Evolutionary conservation across 106 monocot genomes (phyloP), one percentile per base, ranked within the genome.

Genomic region (Acorus gramineus): DNA sequence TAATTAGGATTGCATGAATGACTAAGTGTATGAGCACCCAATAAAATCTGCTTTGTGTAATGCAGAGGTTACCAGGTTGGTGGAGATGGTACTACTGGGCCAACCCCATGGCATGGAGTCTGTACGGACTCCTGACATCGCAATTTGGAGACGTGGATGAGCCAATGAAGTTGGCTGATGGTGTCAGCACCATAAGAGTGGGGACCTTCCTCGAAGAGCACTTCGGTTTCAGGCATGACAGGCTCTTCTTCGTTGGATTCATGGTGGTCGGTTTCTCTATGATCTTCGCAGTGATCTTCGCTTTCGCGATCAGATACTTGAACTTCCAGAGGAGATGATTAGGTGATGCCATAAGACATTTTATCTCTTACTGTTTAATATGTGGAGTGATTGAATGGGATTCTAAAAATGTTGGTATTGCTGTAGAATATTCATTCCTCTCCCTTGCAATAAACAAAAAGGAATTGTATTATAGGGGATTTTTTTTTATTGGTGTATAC

Each of bases 1-100:
- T 28, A 28, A 28, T 28, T 28, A 28, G 28, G 28, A 28, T 28
- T 28, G 28, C 28, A 28, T 28, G 28, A 28, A 28, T 28, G 28
- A 28, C 28, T 28, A 28, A 28, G 28, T 28, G 28, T 28, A 28
- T 28, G 28, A 28, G 28, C 28, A 28, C 28, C 28, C 28, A 1
- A 28, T 28, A 28, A 28, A 28, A 28, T 28, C 28, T 28, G 28
- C 28, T 28, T 28, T 28, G 28, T 28, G 28, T 28, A 28, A 28
- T 73, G 79, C 78, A 99, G 98, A 78, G 88, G 53, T 62, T 99
- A 59, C 98, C 98, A 4, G 79, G 53, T 52, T 99, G 98, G 98
- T 99, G 98, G 98, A 83, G 98, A 74, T 99, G 98, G 98, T 99
- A 99, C 64, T 92, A 89, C 69, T 99, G 86, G 83, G 98, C 92